Evolutionary conservation across 2,329 filamentous ascomycete genomes (phyloP).

Genomic region (Seiridium cupressi): DNA sequence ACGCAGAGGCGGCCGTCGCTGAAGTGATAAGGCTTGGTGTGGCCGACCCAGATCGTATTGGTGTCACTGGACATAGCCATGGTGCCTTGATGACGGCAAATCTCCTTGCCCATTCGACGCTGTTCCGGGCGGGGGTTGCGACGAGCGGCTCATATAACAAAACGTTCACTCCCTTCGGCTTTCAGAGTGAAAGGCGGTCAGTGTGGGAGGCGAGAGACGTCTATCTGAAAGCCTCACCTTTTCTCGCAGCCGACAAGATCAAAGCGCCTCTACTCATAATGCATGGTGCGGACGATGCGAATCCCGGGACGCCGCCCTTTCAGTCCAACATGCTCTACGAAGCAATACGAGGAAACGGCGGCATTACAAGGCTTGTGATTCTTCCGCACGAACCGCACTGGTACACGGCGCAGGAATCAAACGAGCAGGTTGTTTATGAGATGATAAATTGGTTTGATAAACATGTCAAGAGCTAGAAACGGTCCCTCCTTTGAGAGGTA

Average conservation of each 20-base stretch:
- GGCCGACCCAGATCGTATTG: neutral
- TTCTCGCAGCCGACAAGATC: conserved; percentile 4
- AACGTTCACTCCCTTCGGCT: neutral
- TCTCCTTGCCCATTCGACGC: neutral
- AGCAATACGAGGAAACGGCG: neutral
- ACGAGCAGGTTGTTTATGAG: conserved; percentile 1
- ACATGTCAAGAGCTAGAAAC: neutral
- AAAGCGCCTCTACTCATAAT: neutral
- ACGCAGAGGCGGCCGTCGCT: neutral
- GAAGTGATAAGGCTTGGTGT: neutral
- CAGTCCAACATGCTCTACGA: conserved; percentile 1
- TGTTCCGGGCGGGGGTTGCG: neutral
- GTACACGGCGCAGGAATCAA: neutral
- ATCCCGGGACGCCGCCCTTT: neutral
- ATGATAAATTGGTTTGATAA: neutral
- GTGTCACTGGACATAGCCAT: conserved; percentile 1
- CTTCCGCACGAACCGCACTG: neutral
- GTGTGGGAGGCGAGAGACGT: neutral
- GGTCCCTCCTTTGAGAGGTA: too few relatives aligned
- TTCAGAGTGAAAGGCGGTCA: neutral
- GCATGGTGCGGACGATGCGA: conserved; percentile 2
- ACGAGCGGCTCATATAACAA: neutral
- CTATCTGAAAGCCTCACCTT: neutral
- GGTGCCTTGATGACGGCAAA: neutral
- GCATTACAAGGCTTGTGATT: neutral